phyloP scores from a whole-genome alignment of 306 rosid genomes.

The Citrullus colocynthis region DNA sequence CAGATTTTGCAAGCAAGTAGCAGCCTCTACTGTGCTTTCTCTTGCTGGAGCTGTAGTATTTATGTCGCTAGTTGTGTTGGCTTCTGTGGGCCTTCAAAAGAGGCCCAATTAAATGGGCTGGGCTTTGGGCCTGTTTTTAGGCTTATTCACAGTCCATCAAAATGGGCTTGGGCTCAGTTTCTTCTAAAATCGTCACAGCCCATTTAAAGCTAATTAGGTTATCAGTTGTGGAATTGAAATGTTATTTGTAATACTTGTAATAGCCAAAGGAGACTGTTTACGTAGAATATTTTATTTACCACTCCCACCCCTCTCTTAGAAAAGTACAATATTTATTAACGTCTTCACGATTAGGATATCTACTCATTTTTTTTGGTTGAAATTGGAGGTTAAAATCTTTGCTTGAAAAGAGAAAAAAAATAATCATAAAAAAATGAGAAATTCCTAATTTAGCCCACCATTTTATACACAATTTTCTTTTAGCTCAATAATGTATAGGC shows the following conservation, averaged over 20 bases:
- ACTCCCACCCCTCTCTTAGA: not conserved
- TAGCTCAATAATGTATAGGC: no score
- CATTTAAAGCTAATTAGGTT: not conserved
- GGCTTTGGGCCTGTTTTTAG: not conserved
- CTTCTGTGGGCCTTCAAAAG: constrained; percentile 18
- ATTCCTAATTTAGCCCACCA: no score
- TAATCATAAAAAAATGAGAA: no score
- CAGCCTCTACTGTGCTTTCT: constrained; percentile 36
- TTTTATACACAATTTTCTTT: no score
- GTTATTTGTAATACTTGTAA: not conserved
- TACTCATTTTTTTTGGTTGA: no score
- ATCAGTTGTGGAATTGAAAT: not conserved
- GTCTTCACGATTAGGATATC: no score
- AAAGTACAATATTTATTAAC: no score
- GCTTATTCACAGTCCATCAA: not conserved
- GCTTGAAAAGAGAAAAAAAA: no score
- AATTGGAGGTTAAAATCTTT: no score
- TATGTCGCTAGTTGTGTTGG: constrained; percentile 27
- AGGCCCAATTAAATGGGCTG: constrained; percentile 1
- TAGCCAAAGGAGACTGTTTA: not conserved
- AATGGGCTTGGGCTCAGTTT: not conserved
- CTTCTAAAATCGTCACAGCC: not conserved
- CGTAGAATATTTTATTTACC: not conserved
- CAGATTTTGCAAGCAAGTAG: constrained; percentile 37
- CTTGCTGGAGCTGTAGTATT: constrained; percentile 31